Evolutionary conservation across 2,329 filamentous ascomycete species (phyloP), one percentile per base, ranked within the genome.

Genomic region (Phaeomoniella chlamydospora): DNA sequence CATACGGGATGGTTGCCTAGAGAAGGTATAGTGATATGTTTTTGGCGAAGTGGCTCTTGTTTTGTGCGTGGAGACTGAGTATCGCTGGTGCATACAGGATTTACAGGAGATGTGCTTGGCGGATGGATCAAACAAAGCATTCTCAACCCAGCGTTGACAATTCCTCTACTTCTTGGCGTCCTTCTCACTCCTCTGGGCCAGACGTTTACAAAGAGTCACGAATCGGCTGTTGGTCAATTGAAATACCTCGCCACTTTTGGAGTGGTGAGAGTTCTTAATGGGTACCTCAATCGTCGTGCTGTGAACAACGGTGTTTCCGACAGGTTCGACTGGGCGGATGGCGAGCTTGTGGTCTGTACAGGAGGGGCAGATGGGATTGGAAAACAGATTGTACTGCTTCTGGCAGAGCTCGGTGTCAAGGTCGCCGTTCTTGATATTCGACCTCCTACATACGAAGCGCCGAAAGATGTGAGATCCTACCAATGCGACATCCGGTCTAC

Each of bases 131-230:
- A 69, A 42, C 61, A 62, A 37, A 83, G 76, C 0, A 62, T 68
- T 4, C 59, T 84, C 40, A 80, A 80, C 48, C 78, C 80, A 2
- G 61, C 64, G 29, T 57, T 82, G 14, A 67, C 79, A 0, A 56
- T 84, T 10, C 71, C 77, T 1, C 59, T 83, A 15, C 48, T 82
- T 31, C 64, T 82, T 3, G 61, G 77, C 15, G 69, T 72, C 5
- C 67, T 69, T 17, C 78, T 72, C 59, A 80, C 77, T n/a, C 62
- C 68, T 44, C 65, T 65, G 43, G 78, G 79, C 34, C 61, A 65
- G 37, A 58, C 70, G 35, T 49, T 80, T 13, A 55, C 63, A 6
- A 63, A 67, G 37, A 55, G 71, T 15, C 68, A 74, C 43, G 64
- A 69, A 12, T 58, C 50, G 1, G 60, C 65, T 5, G 64, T 71